Conservation (phyloP, 352 stramenopile genomes). For the Pythium dissimile region DNA sequence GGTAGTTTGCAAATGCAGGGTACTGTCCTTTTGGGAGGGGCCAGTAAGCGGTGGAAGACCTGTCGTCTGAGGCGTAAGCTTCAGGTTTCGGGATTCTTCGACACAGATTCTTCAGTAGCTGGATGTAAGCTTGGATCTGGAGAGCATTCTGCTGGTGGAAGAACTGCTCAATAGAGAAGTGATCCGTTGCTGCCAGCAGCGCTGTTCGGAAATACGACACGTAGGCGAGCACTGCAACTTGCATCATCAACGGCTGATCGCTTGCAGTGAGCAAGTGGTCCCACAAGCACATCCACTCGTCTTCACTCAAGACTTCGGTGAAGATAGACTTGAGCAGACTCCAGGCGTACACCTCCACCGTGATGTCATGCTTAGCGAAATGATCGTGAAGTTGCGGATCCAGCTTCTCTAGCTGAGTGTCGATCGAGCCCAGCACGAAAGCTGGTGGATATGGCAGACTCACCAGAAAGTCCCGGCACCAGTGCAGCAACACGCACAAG, state of each 20-base stretch:
- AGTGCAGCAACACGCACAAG: slow-evolving; percentile 83
- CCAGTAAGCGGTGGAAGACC: too few species aligned
- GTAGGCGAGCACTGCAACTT: slow-evolving; percentile 68
- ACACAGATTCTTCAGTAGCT: slow-evolving; percentile 57
- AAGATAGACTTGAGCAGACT: slow-evolving; percentile 86
- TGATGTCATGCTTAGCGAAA: slow-evolving; percentile 62
- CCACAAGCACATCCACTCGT: slow-evolving; percentile 88
- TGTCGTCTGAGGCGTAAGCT: background rate
- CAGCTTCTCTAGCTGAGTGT: slow-evolving; percentile 61
- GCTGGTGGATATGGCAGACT: slow-evolving; percentile 83
- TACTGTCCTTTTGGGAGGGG: slow-evolving; percentile 71
- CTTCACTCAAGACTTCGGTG: slow-evolving; percentile 83
- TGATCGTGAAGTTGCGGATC: slow-evolving; percentile 78
- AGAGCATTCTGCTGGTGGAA: slow-evolving; percentile 85
- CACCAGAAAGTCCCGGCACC: slow-evolving; percentile 75
- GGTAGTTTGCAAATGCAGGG: slow-evolving; percentile 75
- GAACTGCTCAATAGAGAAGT: slow-evolving; percentile 74
- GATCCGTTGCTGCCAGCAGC: slow-evolving; percentile 48
- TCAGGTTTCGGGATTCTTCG: slow-evolving; percentile 29
- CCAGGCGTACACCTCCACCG: slow-evolving; percentile 74
- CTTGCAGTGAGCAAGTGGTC: slow-evolving; percentile 81
- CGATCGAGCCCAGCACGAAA: slow-evolving; percentile 58
- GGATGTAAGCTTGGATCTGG: slow-evolving; percentile 66
- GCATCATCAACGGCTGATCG: slow-evolving; percentile 60
- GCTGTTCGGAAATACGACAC: slow-evolving; percentile 64